Percentiles rank a stretch among this genome's conserved stretches.
phyloP scores from a whole-genome alignment of 352 stramenopile genomes.

The Elongisporangium anandrum region DNA sequence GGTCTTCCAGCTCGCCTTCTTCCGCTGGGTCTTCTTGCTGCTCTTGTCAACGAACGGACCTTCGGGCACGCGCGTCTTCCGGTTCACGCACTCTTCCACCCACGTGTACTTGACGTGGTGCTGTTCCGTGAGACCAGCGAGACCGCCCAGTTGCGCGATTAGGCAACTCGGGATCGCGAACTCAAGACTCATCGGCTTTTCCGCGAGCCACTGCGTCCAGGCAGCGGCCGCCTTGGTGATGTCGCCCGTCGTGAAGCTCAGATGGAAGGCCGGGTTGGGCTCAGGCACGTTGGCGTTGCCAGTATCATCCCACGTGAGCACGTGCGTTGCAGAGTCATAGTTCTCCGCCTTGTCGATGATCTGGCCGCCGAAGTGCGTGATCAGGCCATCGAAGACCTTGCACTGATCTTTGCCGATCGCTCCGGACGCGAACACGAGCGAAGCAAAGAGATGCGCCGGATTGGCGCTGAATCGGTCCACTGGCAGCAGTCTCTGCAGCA shows the following conservation, averaged over 20 bases:
- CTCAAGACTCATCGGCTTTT: conserved; percentile 21
- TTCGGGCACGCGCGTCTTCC: conserved; percentile 52
- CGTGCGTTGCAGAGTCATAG: conserved; percentile 53
- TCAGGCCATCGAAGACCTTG: conserved; percentile 77
- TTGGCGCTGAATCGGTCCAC: conserved; percentile 77
- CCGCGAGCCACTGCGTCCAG: conserved; percentile 40
- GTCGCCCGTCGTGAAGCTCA: conserved; percentile 44
- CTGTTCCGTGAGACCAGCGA: conserved; percentile 42
- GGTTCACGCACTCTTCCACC: conserved; percentile 76
- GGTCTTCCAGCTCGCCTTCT: conserved; percentile 39
- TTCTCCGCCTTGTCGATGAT: conserved; percentile 52
- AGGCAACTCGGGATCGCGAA: conserved; percentile 57
- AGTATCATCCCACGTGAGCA: conserved; percentile 61
- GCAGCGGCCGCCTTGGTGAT: conserved; percentile 27
- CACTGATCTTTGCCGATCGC: conserved; percentile 74
- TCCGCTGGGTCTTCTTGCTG: conserved; percentile 10
- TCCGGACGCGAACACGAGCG: conserved; percentile 61
- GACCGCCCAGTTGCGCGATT: conserved; percentile 47
- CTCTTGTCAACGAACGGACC: conserved; percentile 29
- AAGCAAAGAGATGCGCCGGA: conserved; percentile 71
- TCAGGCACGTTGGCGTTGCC: conserved; percentile 20
- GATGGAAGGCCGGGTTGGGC: conserved; percentile 33
- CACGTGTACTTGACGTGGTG: conserved; percentile 71
- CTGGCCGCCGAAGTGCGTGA: conserved; percentile 79
- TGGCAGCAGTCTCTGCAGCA: conserved; percentile 56